Base-by-base conservation (phyloP, 2,329 filamentous ascomycete genomes). In the Aspergillus ibericus region DNA sequence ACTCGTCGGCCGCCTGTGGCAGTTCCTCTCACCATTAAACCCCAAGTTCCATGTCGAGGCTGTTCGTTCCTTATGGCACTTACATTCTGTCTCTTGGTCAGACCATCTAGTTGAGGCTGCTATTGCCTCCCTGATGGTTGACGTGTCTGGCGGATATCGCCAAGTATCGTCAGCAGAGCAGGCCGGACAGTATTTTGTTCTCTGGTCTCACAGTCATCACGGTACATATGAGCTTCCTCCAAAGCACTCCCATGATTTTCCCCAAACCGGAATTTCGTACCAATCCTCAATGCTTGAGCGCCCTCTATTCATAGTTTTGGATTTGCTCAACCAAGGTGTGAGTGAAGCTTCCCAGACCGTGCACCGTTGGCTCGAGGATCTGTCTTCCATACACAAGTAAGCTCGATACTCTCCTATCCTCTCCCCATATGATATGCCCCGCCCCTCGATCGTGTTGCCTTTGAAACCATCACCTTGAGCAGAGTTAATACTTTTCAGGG, bases 1-100 rank as follows among this genome's bases (percentile, higher is more conserved):
- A 27, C 78, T 98, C 20, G 87, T 95, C 15, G 80, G 81, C 1
- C 84, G 88, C 56, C 82, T 93, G 0, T 99, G 95, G 95, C 75
- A 79, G 5, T 92, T 91, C 68, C 77, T 99, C 38, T 90, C 92
- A 0, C 88, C 91, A n/a, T 82, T 87, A 12, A 88, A 88, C 62
- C 92, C 93, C 0, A 96, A 96, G 70, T 96, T 93, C 65, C 95
- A 98, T 70, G 93, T 99, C 32, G 96, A 99, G 77, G 88, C 92
- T 16, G 91, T 96, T 8, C 87, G 90, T 58, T 89, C 87, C 65
- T 79, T 99, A 38, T 96, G 95, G 91, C 87, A 92, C 64, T 78
- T 99, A 53, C 92, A 98, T 22, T 83, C 87, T 0, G 83, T 96
- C 12, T 85, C 88, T 1, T 78, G 82, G 38, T 78, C 83, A 1